Percentiles rank a stretch among this genome's conserved stretches.
These are phyloP conservation scores for Capsicum pubescens DNA, from an alignment of 257 asterid species.

Conservation along the genomic window DNA sequence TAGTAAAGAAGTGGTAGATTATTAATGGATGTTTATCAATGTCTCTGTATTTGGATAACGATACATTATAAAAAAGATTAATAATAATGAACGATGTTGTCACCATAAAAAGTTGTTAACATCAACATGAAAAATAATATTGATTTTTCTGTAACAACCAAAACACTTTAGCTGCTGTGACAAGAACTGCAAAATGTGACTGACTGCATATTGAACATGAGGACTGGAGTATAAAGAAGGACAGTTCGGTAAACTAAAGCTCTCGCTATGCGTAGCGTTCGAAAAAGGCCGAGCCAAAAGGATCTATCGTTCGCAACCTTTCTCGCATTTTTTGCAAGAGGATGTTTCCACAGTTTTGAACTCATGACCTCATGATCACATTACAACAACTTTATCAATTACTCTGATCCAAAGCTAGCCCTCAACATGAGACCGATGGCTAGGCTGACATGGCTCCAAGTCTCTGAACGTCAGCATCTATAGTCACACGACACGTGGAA, in stretches of 20 bases:
- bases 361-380: no score
- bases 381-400: no score
- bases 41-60: not conserved
- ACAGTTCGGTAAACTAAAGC: no score
- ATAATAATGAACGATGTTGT: not conserved
- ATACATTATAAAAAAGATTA: no score
- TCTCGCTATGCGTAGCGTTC: no score
- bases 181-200: not conserved
- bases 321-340: no score
- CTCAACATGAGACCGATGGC: not conserved
- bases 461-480: not conserved
- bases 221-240: no score
- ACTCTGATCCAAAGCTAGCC: no score
- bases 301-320: no score
- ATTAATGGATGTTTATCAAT: slow-evolving; percentile 1
- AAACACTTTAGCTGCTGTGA: not conserved
- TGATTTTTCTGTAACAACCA: not conserved
- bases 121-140: not conserved
- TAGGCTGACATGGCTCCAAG: not conserved
- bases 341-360: no score
- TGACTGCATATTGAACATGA: no score
- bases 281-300: no score
- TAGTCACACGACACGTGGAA: not conserved
- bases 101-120: not conserved
- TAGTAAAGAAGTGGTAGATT: not conserved